Conservation (phyloP, 2,329 filamentous ascomycete species). For the Cyanodermella asteris region DNA sequence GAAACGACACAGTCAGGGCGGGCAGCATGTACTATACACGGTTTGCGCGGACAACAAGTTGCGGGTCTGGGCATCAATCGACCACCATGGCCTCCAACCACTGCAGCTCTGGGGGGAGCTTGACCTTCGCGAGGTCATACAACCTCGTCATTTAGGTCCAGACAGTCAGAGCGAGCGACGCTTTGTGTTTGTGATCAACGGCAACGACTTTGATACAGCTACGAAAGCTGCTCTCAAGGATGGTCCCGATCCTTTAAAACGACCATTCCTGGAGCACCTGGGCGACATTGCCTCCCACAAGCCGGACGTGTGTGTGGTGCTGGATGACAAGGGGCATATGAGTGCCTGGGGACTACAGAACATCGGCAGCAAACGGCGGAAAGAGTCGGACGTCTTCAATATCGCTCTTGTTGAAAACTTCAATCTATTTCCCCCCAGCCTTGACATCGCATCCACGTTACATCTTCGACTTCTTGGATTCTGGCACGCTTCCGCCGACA, state of each 20-base stretch:
- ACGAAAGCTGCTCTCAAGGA: constrained; percentile 43
- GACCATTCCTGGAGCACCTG: constrained; percentile 56
- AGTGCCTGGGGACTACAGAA: constrained; percentile 86
- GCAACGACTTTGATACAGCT: constrained; percentile 54
- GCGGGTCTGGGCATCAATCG: constrained; percentile 62
- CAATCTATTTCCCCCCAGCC: constrained; percentile 17
- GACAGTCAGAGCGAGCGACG: constrained; percentile 23
- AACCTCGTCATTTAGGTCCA: constrained; percentile 26
- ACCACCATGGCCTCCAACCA: constrained; percentile 47
- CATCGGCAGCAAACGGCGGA: constrained; percentile 46
- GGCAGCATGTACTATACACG: constrained; percentile 78
- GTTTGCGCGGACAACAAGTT: constrained; percentile 62
- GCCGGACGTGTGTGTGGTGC: constrained; percentile 68
- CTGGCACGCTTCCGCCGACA: constrained; percentile 37
- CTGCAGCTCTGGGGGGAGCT: constrained; percentile 64
- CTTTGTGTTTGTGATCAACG: constrained; percentile 66
- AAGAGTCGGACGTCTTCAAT: constrained; percentile 55
- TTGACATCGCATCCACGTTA: constrained; percentile 17
- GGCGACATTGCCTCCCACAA: constrained; percentile 67
- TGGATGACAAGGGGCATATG: constrained; percentile 70
- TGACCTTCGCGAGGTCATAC: constrained; percentile 51
- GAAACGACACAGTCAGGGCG: constrained; percentile 53
- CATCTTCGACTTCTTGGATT: constrained; percentile 55
- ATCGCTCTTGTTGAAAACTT: constrained; percentile 54
- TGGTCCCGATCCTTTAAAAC: constrained; percentile 38